Base-by-base conservation (phyloP, 2,329 filamentous ascomycete genomes). In the Monilinia vaccinii-corymbosi region DNA sequence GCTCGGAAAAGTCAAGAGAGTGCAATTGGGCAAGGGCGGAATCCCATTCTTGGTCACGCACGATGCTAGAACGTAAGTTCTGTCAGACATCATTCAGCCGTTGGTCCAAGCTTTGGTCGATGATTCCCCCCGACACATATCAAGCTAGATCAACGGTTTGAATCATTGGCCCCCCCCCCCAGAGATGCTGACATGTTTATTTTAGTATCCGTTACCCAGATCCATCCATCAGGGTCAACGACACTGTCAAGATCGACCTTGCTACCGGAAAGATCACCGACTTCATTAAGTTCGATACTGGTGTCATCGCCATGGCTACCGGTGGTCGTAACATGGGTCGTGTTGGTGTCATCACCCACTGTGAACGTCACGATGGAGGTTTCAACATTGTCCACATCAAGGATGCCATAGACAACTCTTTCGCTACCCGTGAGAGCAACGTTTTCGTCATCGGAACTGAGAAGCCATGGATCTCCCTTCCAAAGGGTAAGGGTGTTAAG, bases 1-100 rank as follows among this genome's bases (percentile, higher is more conserved):
- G 89, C 85, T 99, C 74, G 92, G 92, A 85, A 99, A 97, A 86
- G 94, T 99, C 83, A 97, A 97, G 90, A 89, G 93, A 75, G 94
- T 99, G 67, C 94, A 99, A 85, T 86, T 99, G 74, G 94, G 94
- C 84, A 93, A 91, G 81, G 95, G 94, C 81, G 94, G 92, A 84
- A 96, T 99, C 87, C 94, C 94, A 95, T 99, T 96, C 92, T 97
- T 97, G 91, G 94, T 99, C 90, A 99, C 94, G 92, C 94, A 99
- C 90, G 94, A 99, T 94, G 94, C 94, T 82, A 89, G 94, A 91
- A 99, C 94, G 93, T 99, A 84, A 96, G 93, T 97, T 88, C 85
- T 88, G 81, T 85, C 81, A 84, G 81, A 89, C 88, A 91, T 97
- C 92, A 94, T 92, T 97, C 93, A 97, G 93, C 87, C 93, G 93